Conservation (phyloP, 768 basidiomycete genomes). For the Tricholoma terreum region DNA sequence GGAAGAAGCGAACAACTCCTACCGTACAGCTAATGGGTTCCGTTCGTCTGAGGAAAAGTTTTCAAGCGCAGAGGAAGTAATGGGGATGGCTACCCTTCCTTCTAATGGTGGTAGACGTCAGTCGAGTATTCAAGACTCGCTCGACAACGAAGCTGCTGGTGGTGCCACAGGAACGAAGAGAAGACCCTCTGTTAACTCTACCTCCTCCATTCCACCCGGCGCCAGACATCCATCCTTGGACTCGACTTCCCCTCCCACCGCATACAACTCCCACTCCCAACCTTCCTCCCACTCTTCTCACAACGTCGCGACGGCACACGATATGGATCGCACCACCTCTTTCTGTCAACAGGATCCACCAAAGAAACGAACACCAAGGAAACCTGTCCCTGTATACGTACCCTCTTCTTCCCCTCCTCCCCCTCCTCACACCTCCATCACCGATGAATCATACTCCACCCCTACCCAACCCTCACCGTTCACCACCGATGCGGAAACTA, state of each 20-base stretch:
- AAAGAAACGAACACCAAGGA: constrained; percentile 13
- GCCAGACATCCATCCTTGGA: constrained; percentile 1
- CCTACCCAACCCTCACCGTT: not conserved
- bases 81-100: constrained; percentile 3
- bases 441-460: not conserved
- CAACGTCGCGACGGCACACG: not conserved
- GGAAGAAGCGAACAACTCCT: constrained; percentile 9
- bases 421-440: not conserved
- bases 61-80: constrained; percentile 8
- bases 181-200: constrained; percentile 1
- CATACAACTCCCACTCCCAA: not conserved
- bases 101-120: not conserved
- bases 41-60: constrained; percentile 18
- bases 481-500: not conserved
- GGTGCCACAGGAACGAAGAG: not conserved
- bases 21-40: not conserved
- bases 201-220: not conserved
- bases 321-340: constrained; percentile 7
- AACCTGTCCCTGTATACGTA: constrained; percentile 19
- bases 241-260: not conserved
- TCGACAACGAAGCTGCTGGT: not conserved
- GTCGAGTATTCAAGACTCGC: not conserved
- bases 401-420: constrained; percentile 1
- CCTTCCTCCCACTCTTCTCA: not conserved
- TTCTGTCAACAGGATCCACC: not conserved